Evolutionary conservation across 345 rosid species (phyloP), one percentile per base, ranked within the genome.

Genomic region (Syzygium aqueum): DNA sequence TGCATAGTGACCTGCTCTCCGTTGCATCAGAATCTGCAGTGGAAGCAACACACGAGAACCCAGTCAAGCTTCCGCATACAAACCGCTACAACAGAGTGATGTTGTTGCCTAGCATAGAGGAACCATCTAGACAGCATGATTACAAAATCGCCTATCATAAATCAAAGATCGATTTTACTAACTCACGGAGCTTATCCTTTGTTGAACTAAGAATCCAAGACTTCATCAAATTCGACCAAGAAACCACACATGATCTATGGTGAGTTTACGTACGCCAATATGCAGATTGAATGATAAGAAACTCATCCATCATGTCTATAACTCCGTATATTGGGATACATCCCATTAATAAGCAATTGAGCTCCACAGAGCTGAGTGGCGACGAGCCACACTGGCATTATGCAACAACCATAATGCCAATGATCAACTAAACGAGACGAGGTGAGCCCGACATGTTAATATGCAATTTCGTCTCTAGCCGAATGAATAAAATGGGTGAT

Each of bases 21-120:
- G 91, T 87, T 85, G 89, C 89, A 85, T 89, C 51, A 87, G 78
- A 85, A 87, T 85, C 91, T 89, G 88, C 87, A 51, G 21, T 15
- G 19, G 33, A 22, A 78, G 82, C 82, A 50, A 15, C 13, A 53
- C 54, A 9, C 37, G 28, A 54, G 16, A 84, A 83, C 25, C 80
- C 80, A 33, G 80, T 33, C 19, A 73, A 33, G 80, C 49, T 73
- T 73, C 80, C 80, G 17, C 80, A 33, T 19, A 14, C 80, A 73
- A 61, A 61, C 73, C 73, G 5, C 73, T 61, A 61, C n/a, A n/a
- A 33, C 80, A 73, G 49, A 9, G 80, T 73, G 80, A 40, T 33
- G 25, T 9, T 33, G 43, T 30, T 30, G 46, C 46, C 23, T 9
- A 30, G 23, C 4, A 30, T 67, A 67, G 23, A 67, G 13, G 23